Conservation (phyloP, 1,139 yeast genomes). For the Candida smagusa region DNA sequence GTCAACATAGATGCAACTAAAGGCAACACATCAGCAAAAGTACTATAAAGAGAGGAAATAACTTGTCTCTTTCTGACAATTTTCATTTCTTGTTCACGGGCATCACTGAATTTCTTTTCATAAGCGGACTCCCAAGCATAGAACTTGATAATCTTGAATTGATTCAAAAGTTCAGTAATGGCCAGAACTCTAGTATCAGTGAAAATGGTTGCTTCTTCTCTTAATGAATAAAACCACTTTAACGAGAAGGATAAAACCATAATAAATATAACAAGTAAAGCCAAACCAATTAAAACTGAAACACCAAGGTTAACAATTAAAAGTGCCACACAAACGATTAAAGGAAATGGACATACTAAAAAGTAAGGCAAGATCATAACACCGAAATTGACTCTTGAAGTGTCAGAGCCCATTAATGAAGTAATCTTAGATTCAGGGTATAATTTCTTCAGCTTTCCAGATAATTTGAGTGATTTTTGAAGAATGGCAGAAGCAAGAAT, state of each 20-base stretch:
- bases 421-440: conserved; percentile 33
- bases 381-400: conserved; percentile 77
- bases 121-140: conserved; percentile 69
- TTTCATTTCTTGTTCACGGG: conserved; percentile 49
- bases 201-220: conserved; percentile 43
- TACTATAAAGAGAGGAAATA: conserved; percentile 56
- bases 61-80: conserved; percentile 49
- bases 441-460: conserved; percentile 25
- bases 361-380: conserved; percentile 66
- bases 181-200: conserved; percentile 60
- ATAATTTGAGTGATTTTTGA: conserved; percentile 29
- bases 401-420: conserved; percentile 70
- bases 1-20: conserved; percentile 68
- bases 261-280: conserved; percentile 27
- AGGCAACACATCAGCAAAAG: conserved; percentile 59
- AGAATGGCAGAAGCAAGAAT: conserved; percentile 33
- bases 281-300: conserved; percentile 65
- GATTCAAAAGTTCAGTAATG: conserved; percentile 62
- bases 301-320: conserved; percentile 71
- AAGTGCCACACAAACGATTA: conserved; percentile 58
- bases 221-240: conserved; percentile 36
- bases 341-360: conserved; percentile 59
- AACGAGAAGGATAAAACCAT: conserved; percentile 40
- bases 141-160: conserved; percentile 66
- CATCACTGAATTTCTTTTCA: conserved; percentile 38